phyloP scores from a whole-genome alignment of 2,329 filamentous ascomycete species.

The Celoporthe dispersa region DNA sequence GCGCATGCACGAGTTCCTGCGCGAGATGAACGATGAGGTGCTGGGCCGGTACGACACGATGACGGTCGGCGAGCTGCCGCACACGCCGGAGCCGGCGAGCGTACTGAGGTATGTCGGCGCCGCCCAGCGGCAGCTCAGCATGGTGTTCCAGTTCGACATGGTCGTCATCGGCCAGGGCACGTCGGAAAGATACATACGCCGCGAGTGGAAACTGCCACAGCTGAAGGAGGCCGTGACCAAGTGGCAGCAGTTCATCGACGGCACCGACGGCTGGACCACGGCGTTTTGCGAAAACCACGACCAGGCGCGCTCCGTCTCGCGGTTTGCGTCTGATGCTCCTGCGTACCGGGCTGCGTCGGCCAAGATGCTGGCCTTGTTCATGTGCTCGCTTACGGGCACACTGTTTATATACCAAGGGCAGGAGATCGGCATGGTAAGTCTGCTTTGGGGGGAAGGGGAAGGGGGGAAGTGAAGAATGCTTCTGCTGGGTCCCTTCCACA shows the following conservation, averaged over 20 bases:
- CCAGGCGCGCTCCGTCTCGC: constrained; percentile 58
- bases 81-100: constrained; percentile 60
- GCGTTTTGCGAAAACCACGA: constrained; percentile 69
- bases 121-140: constrained; percentile 63
- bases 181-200: constrained; percentile 57
- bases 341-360: constrained; percentile 49
- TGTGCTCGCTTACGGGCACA: constrained; percentile 54
- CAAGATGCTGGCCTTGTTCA: constrained; percentile 59
- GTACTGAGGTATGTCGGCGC: constrained; percentile 65
- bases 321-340: constrained; percentile 52
- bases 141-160: constrained; percentile 72
- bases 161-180: constrained; percentile 63
- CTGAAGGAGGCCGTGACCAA: constrained; percentile 53
- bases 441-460: neutral
- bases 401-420: constrained; percentile 65
- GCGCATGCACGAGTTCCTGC: constrained; percentile 68
- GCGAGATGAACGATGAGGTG: constrained; percentile 66
- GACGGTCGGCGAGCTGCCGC: constrained; percentile 71
- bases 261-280: constrained; percentile 62
- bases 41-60: constrained; percentile 66
- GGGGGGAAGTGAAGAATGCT: too few species aligned
- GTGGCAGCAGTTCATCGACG: constrained; percentile 57
- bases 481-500: neutral
- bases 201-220: constrained; percentile 51
- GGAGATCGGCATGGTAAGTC: constrained; percentile 57